phyloP scores from a whole-genome alignment of 495 filamentous ascomycete species.

The Talaromyces trachyspermus region DNA sequence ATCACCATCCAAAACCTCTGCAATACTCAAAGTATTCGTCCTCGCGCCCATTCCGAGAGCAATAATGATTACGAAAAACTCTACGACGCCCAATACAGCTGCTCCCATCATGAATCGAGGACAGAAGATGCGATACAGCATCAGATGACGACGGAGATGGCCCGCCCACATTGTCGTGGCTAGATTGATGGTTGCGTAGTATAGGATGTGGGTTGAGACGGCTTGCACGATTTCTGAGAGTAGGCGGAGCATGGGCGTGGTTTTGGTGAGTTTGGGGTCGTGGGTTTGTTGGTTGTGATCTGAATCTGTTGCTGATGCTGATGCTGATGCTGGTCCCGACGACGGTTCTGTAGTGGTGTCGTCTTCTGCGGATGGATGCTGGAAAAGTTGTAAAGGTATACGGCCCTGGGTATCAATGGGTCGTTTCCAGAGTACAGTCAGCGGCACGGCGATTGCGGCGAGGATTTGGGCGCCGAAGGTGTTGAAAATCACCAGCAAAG shows the following conservation, averaged over 20 bases:
- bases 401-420: conserved; percentile 34
- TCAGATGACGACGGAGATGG: conserved; percentile 79
- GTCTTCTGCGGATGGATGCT: neutral
- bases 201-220: conserved; percentile 64
- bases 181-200: conserved; percentile 70
- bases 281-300: too few relatives aligned
- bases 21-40: conserved; percentile 66
- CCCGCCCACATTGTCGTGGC: conserved; percentile 86
- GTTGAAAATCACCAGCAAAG: conserved; percentile 74
- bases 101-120: conserved; percentile 86
- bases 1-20: conserved; percentile 69
- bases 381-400: conserved; percentile 10
- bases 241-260: conserved; percentile 26
- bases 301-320: neutral
- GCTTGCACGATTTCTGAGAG: conserved; percentile 64
- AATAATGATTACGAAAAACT: conserved; percentile 62
- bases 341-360: neutral
- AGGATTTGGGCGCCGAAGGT: conserved; percentile 85
- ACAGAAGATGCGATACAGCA: conserved; percentile 94
- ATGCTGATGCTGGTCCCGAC: conserved; percentile 12
- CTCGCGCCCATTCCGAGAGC: conserved; percentile 60
- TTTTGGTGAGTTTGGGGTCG: conserved; percentile 33
- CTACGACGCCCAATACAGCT: conserved; percentile 62
- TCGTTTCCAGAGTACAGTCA: conserved; percentile 81
- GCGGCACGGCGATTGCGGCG: conserved; percentile 66